Conservation (phyloP, 2,329 filamentous ascomycete genomes). For the Botrytis galanthina region DNA sequence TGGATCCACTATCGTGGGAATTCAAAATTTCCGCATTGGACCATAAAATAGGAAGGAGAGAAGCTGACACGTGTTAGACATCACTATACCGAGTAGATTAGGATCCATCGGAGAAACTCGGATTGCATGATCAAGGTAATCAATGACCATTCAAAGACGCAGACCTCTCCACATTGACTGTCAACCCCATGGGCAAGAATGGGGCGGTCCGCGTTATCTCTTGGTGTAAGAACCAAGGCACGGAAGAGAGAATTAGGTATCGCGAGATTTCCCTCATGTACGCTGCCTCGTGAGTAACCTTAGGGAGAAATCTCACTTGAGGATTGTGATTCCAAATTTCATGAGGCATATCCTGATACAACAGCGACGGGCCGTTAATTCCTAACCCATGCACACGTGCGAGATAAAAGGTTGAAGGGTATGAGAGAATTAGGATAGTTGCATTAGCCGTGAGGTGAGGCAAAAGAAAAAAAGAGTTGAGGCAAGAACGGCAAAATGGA, state of each 20-base stretch:
- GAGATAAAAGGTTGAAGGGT: no score
- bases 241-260: constrained; percentile 6
- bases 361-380: neutral
- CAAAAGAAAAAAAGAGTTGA: neutral
- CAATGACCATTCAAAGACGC: neutral
- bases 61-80: constrained; percentile 2
- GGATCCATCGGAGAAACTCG: neutral
- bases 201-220: neutral
- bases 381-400: neutral
- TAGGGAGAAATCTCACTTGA: neutral
- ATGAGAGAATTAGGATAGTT: neutral
- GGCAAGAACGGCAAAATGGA: neutral
- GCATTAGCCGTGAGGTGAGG: neutral
- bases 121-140: neutral
- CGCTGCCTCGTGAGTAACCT: neutral
- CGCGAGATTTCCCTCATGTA: neutral
- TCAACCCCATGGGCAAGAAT: constrained; percentile 1
- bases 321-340: neutral
- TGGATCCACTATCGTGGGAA: neutral
- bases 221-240: neutral
- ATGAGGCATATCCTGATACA: neutral
- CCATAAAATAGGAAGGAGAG: neutral
- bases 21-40: neutral
- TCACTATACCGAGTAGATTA: neutral
- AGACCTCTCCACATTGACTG: neutral